These are phyloP conservation scores for Wallacemonas rigidus DNA, from an alignment of 208 protist genomes.

Conservation along the genomic window DNA sequence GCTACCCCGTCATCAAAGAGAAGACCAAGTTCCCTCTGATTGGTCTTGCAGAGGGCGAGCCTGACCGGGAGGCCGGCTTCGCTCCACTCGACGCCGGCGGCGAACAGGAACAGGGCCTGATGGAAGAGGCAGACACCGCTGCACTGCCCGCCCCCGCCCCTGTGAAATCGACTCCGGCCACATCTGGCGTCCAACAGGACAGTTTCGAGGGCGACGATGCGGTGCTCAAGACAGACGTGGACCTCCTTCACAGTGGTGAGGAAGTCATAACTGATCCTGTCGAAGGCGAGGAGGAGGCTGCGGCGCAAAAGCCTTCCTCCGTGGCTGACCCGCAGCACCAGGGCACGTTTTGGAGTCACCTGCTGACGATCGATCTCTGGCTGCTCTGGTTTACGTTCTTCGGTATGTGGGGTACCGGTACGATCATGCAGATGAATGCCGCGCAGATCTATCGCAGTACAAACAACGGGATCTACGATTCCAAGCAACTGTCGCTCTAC, in stretches of 20 bases:
- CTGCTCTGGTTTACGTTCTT: slow-evolving; percentile 70
- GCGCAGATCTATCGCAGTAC: slow-evolving; percentile 73
- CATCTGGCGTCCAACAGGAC: neutral
- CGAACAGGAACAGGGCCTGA: too few species aligned
- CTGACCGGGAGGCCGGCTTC: neutral
- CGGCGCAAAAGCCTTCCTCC: neutral
- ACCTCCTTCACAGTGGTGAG: neutral
- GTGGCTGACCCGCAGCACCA: slow-evolving; percentile 60
- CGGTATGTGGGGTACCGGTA: slow-evolving; percentile 71
- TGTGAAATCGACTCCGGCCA: neutral
- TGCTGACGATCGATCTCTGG: slow-evolving; percentile 73
- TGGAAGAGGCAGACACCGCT: neutral
- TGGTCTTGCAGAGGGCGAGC: slow-evolving; percentile 33
- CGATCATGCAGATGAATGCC: slow-evolving; percentile 76
- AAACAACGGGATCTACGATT: slow-evolving; percentile 45
- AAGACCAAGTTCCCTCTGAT: slow-evolving; percentile 44
- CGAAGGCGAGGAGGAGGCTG: neutral
- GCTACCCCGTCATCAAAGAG: slow-evolving; percentile 47
- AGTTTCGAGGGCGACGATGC: neutral
- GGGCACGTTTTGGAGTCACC: slow-evolving; percentile 63
- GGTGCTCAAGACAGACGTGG: neutral
- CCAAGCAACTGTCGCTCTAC: slow-evolving; percentile 48
- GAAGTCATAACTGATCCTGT: neutral
- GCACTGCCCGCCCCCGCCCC: neutral
- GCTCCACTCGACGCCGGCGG: too few species aligned